Base-by-base conservation (phyloP, 208 protist genomes). In the Wallacemonas sp. region DNA sequence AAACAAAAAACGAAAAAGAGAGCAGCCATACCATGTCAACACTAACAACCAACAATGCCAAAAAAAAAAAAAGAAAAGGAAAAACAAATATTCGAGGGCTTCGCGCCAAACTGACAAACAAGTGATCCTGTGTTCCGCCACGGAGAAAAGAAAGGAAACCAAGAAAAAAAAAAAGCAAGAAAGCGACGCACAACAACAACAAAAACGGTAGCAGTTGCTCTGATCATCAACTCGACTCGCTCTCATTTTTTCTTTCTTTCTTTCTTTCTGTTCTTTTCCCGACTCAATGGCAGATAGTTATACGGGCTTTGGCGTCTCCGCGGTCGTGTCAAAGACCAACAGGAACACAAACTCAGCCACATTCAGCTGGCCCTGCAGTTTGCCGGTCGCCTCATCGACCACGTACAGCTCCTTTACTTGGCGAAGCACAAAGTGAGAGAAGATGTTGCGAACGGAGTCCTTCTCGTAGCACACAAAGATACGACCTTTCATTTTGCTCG, bases 381-480 rank as follows among this genome's bases (percentile, higher is more conserved):
- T 81, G 28, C 75, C 80, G 1, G 82, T 92, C 58, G 80, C 75
- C 0, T 82, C 76, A 66, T 95, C 85, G 6, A 95, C 90, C 46
- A 95, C 67, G 62, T 91, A 95, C 12, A 95, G 66, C 66, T 93
- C 90, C 72, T 89, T 90, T 33, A 95, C 84, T n/a, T 84, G 74
- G 11, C 80, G 68, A 6, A 76, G 82, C 49, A 92, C 86, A 82
- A 95, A 95, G 70, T 93, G 84, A 22, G 83, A 70, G 62, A 95
- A 91, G 30, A 95, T 92, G 51, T 91, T 78, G 1, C 90, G 71
- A 30, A 95, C 60, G 9, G 82, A 74, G 64, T 95, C 86, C 39
- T 76, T 83, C 46, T 84, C 77, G 53, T 93, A 76, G 60, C 88
- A 92, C 12, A 95, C 90, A 47, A 80, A 91, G 21, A 90, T 67